Evolutionary conservation across 1,139 yeast species (phyloP), one percentile per base, ranked within the genome.

Genomic region (Taphrina communis): DNA sequence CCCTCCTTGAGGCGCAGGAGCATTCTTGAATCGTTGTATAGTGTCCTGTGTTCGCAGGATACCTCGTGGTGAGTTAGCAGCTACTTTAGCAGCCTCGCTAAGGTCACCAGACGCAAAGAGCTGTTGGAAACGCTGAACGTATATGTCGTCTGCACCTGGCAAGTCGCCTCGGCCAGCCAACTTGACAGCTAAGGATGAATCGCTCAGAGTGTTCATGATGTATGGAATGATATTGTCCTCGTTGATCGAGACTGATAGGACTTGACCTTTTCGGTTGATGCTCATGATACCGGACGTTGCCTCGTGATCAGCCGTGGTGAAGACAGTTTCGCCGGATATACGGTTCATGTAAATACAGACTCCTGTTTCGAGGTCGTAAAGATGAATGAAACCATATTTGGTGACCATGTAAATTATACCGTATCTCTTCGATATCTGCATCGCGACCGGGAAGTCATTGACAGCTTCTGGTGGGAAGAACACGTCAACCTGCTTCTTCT

Each of bases 401-500:
- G 99, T 95, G 77, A 94, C 84, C 73, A 95, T 84, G 79, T 92
- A 95, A 72, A 90, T 83, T 72, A 95, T 85, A 74, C 98, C 98
- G 76, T 88, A 94, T 77, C 86, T 84, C 80, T 89, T 84, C 46
- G 97, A 88, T 60, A 94, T 87, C 78, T 92, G 96, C 72, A 93
- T 86, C 69, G 97, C 86, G 73, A 95, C 93, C 70, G 99, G 99
- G 87, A 95, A 95, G 80, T 95, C 99, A 78, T 89, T 90, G 60
- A 90, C 84, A 56, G 97, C 97, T 81, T 95, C 99, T 50, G 96
- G 94, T 53, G 99, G 99, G 85, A 94, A 93, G 80, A 90, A 94
- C 72, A 95, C 88, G 76, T 94, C 98, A 59, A 91, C 96, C 50
- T 89, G 86, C 80, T 92, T 92, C 84, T 95, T 95, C 72, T 86